These are phyloP conservation scores for Clarireedia homoeocarpa DNA, from an alignment of 2,329 filamentous ascomycete species.

Conservation along the genomic window DNA sequence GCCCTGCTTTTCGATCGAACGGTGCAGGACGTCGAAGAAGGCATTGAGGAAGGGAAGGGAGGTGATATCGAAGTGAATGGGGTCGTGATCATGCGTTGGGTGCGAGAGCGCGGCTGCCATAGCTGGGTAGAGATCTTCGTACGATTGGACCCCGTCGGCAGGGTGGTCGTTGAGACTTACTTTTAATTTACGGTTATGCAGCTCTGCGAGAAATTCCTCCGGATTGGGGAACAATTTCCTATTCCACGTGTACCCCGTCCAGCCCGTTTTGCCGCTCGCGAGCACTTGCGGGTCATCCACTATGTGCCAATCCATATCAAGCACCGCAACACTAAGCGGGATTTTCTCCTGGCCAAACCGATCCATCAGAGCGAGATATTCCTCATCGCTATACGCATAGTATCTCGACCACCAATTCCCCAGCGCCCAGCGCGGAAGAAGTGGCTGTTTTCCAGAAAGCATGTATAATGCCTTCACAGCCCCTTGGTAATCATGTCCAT, in stretches of 20 bases:
- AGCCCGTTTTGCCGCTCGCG: slow-evolving; percentile 24
- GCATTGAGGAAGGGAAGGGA: neutral
- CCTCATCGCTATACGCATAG: slow-evolving; percentile 46
- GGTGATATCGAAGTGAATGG: neutral
- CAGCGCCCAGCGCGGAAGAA: slow-evolving; percentile 48
- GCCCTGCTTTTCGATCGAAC: slow-evolving; percentile 45
- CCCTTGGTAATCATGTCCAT: slow-evolving; percentile 47
- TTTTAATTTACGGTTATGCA: neutral
- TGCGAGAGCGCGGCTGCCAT: neutral
- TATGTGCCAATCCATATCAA: slow-evolving; percentile 62
- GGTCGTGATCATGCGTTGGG: neutral
- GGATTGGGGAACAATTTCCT: neutral
- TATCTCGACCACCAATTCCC: slow-evolving; percentile 63
- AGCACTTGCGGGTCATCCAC: slow-evolving; percentile 39
- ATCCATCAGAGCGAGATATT: slow-evolving; percentile 51
- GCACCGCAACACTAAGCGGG: slow-evolving; percentile 50
- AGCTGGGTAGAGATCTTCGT: neutral
- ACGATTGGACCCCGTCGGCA: neutral
- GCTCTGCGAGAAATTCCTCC: neutral
- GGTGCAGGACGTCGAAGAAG: slow-evolving; percentile 44
- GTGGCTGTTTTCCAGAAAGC: slow-evolving; percentile 47
- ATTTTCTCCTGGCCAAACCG: slow-evolving; percentile 43
- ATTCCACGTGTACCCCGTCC: neutral
- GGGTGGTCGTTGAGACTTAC: neutral
- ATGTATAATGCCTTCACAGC: slow-evolving; percentile 47